Percentiles rank a stretch among this genome's conserved stretches.
phyloP scores from a whole-genome alignment of 2,329 filamentous ascomycete genomes.

The Xenoacremonium recifei region DNA sequence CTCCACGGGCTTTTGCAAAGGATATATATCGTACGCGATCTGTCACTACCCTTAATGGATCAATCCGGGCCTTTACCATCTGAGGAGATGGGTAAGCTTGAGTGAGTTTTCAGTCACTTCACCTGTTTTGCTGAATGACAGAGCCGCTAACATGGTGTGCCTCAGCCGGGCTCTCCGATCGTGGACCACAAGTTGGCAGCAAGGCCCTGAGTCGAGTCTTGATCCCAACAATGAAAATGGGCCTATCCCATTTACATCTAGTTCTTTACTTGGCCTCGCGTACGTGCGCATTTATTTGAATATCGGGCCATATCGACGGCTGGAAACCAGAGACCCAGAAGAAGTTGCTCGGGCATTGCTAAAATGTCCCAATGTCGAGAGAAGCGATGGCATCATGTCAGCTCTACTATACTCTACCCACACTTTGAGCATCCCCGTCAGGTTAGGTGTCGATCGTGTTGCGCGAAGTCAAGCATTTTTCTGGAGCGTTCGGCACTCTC shows the following conservation, averaged over 20 bases:
- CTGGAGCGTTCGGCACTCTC: conserved; percentile 56
- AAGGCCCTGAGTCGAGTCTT: conserved; percentile 36
- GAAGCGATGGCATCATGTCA: conserved; percentile 46
- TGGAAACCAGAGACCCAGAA: conserved; percentile 42
- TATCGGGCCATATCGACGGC: conserved; percentile 40
- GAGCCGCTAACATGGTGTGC: no score
- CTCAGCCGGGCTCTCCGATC: conserved; percentile 33
- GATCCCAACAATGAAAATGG: conserved; percentile 41
- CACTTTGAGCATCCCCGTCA: conserved; percentile 53
- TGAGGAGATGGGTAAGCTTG: conserved; percentile 36
- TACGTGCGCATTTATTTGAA: conserved; percentile 46
- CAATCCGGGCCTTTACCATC: conserved; percentile 28
- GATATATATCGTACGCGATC: conserved; percentile 37
- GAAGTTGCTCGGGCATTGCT: conserved; percentile 39
- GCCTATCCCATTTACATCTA: conserved; percentile 43
- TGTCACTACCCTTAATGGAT: conserved; percentile 33
- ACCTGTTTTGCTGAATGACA: no score
- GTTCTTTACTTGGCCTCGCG: conserved; percentile 43
- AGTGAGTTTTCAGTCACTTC: conserved; percentile 19
- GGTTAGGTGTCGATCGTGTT: conserved; percentile 53
- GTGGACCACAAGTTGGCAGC: conserved; percentile 39
- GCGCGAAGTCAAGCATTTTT: conserved; percentile 55
- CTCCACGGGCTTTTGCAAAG: conserved; percentile 36
- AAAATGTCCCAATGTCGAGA: conserved; percentile 39
- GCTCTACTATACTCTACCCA: conserved; percentile 54